Evolutionary conservation across 768 basidiomycete species (phyloP).

Genomic region (Kwoniella newhampshirensis): DNA sequence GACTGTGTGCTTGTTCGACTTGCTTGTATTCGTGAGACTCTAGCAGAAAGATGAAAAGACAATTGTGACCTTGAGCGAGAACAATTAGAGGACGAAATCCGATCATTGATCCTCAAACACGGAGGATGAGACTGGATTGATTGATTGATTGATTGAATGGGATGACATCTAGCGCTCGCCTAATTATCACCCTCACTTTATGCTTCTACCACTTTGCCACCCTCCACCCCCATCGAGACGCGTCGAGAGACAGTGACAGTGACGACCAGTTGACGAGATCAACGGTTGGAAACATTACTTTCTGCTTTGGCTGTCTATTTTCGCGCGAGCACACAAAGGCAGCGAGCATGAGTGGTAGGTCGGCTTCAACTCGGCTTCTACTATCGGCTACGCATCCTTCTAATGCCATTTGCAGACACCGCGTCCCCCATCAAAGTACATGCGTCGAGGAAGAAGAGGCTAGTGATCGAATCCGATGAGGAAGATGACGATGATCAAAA

Average conservation of each 20-base stretch:
- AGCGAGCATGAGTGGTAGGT: slow-evolving; percentile 33
- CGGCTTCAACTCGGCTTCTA: background rate
- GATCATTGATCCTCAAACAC: too few relatives aligned
- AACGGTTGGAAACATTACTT: background rate
- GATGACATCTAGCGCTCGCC: too few relatives aligned
- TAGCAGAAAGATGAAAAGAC: too few relatives aligned
- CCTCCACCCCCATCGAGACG: slow-evolving; percentile 12
- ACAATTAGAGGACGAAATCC: too few relatives aligned
- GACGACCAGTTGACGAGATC: background rate
- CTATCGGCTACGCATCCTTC: too few relatives aligned
- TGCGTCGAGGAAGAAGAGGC: slow-evolving; percentile 31
- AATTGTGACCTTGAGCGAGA: too few relatives aligned
- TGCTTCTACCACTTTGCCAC: background rate
- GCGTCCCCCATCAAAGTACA: slow-evolving; percentile 25
- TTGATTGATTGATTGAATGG: too few relatives aligned
- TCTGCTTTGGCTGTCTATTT: too few relatives aligned
- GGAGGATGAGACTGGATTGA: too few relatives aligned
- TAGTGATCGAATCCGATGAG: slow-evolving; percentile 38
- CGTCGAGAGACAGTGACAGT: slow-evolving; percentile 22
- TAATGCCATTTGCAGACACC: slow-evolving; percentile 2
- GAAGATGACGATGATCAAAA: slow-evolving; percentile 29
- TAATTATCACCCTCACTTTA: background rate
- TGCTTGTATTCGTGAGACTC: too few relatives aligned
- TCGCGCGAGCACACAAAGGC: too few relatives aligned
- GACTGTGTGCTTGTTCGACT: too few relatives aligned